Evolutionary conservation across 163 green algal genomes (phyloP).

Genomic region (Chlamydomonas reinhardtii): DNA sequence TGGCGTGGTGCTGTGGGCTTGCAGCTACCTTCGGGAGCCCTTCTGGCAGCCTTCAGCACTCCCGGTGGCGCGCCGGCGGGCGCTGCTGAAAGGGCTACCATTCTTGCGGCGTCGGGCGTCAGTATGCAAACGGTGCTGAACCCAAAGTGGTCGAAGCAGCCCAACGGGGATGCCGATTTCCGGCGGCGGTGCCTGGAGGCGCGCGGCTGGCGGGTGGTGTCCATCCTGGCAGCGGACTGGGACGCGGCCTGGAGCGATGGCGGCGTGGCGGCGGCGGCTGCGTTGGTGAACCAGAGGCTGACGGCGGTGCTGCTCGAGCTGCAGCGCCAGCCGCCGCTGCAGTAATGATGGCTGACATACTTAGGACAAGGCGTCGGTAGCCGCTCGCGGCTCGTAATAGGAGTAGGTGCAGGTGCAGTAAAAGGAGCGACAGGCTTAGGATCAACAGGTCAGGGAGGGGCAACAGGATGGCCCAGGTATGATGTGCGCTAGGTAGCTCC

Average conservation of each 20-base stretch:
- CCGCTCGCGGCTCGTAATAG: no score
- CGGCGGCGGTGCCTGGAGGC: conserved; percentile 8
- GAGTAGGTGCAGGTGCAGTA: no score
- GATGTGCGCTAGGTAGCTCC: no score
- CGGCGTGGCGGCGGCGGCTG: no score
- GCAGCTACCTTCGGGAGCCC: background rate
- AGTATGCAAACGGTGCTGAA: background rate
- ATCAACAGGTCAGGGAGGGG: no score
- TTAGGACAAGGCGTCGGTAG: no score
- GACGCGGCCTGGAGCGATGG: background rate
- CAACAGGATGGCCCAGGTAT: no score
- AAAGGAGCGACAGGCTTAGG: no score
- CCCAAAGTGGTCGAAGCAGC: background rate
- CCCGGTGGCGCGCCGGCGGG: background rate
- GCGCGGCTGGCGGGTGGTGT: conserved; percentile 25
- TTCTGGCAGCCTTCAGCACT: background rate
- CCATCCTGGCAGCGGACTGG: background rate
- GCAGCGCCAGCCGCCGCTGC: no score
- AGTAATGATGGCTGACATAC: no score
- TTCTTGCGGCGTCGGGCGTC: background rate
- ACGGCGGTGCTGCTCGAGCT: background rate
- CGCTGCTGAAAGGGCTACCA: background rate
- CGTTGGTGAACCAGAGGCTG: background rate
- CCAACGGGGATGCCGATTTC: conserved; percentile 30
- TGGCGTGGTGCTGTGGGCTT: background rate